phyloP scores from a whole-genome alignment of 2,329 filamentous ascomycete species.

The Colletotrichum caudatum region DNA sequence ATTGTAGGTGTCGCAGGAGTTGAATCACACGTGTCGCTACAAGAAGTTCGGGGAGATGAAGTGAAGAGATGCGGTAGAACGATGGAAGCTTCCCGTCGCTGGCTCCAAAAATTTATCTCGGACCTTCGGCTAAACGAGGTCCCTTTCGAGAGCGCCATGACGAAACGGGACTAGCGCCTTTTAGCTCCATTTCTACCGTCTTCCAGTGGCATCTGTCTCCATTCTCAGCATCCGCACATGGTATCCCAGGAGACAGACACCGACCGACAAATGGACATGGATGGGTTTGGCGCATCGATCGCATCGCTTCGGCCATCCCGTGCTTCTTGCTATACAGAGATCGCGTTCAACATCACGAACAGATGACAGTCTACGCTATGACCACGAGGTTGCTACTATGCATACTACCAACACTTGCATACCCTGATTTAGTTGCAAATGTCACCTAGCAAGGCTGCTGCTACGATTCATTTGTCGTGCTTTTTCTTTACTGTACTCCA shows the following conservation, averaged over 20 bases:
- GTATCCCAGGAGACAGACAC: conserved; percentile 29
- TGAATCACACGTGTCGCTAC: conserved; percentile 47
- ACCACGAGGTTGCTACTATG: neutral
- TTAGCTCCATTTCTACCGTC: conserved; percentile 50
- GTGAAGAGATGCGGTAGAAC: conserved; percentile 44
- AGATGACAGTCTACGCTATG: conserved; percentile 1
- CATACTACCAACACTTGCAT: neutral
- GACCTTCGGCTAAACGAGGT: conserved; percentile 57
- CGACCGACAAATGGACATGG: conserved; percentile 9
- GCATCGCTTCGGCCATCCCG: conserved; percentile 4
- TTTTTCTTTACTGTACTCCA: conserved; percentile 7
- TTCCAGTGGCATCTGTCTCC: conserved; percentile 52
- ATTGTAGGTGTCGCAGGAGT: conserved; percentile 47
- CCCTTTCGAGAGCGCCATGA: conserved; percentile 49
- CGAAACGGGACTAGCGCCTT: conserved; percentile 47
- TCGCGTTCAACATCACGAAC: neutral
- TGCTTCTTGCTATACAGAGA: neutral
- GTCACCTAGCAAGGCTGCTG: neutral
- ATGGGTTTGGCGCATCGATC: conserved; percentile 8
- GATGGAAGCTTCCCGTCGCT: conserved; percentile 36
- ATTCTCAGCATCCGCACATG: conserved; percentile 41
- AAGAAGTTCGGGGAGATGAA: conserved; percentile 46
- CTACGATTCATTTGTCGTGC: neutral
- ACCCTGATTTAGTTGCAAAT: neutral
- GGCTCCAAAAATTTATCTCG: conserved; percentile 57